phyloP scores from a whole-genome alignment of 495 filamentous ascomycete species.

The Clohesyomyces aquaticus region DNA sequence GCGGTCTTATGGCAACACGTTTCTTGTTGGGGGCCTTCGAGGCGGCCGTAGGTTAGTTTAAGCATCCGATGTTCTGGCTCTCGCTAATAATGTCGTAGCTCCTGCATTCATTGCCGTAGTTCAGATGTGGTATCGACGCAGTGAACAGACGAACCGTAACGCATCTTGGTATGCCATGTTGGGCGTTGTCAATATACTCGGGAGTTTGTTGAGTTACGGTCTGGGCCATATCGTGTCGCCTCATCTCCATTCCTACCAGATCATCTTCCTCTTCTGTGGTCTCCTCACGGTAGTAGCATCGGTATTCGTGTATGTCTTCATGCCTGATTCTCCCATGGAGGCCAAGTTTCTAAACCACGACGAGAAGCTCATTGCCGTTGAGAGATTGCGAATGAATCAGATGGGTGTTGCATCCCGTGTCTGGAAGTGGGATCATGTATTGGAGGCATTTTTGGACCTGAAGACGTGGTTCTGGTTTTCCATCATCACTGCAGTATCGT shows the following conservation, averaged over 20 bases:
- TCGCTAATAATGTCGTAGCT: conserved; percentile 44
- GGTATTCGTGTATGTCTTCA: conserved; percentile 48
- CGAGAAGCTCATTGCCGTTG: conserved; percentile 64
- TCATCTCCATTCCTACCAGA: conserved; percentile 61
- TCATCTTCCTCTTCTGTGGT: conserved; percentile 62
- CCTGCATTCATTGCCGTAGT: conserved; percentile 64
- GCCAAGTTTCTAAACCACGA: conserved; percentile 62
- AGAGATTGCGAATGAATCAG: conserved; percentile 67
- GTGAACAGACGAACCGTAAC: conserved; percentile 62
- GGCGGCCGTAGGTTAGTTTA: conserved; percentile 31
- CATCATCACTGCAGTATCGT: conserved; percentile 58
- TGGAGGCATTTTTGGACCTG: conserved; percentile 62
- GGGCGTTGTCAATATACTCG: conserved; percentile 54
- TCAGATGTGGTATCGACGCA: conserved; percentile 66
- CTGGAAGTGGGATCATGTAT: conserved; percentile 67
- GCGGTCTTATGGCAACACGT: conserved; percentile 50
- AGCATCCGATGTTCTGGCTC: conserved; percentile 1
- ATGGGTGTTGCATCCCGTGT: conserved; percentile 61
- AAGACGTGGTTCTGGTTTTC: conserved; percentile 73
- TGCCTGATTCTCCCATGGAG: conserved; percentile 65
- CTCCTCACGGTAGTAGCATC: conserved; percentile 51
- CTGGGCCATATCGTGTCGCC: conserved; percentile 62
- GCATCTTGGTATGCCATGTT: conserved; percentile 65
- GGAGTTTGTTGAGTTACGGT: conserved; percentile 59
- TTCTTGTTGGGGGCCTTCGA: conserved; percentile 45